These are phyloP conservation scores for Cryphonectria nitschkei DNA, from an alignment of 2,329 filamentous ascomycete genomes.

Conservation along the genomic window DNA sequence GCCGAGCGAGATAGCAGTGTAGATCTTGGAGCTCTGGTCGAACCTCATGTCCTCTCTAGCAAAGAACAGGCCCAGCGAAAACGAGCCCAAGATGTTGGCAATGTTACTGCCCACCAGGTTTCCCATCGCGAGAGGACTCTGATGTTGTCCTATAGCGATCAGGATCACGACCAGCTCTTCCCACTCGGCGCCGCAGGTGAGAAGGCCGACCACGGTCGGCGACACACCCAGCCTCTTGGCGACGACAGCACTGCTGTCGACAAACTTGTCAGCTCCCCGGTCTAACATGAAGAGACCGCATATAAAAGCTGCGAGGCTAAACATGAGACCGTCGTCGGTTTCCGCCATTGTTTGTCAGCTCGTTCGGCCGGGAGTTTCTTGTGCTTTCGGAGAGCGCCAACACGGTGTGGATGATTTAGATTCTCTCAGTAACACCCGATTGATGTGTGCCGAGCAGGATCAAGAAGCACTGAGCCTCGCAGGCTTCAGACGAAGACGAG, in stretches of 20 bases:
- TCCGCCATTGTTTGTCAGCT: constrained; percentile 36
- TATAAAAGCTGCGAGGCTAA: constrained; percentile 47
- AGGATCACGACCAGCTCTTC: constrained; percentile 58
- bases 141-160: constrained; percentile 48
- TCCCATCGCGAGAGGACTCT: constrained; percentile 51
- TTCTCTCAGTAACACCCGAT: not conserved
- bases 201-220: constrained; percentile 51
- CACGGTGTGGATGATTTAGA: not conserved
- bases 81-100: constrained; percentile 57
- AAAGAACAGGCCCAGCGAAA: constrained; percentile 53
- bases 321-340: constrained; percentile 42
- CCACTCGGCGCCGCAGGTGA: constrained; percentile 58
- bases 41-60: constrained; percentile 40
- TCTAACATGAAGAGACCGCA: constrained; percentile 53
- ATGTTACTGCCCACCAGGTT: constrained; percentile 56
- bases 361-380: no score
- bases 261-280: constrained; percentile 54
- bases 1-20: constrained; percentile 45
- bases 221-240: constrained; percentile 48
- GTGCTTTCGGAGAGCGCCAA: not conserved
- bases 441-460: not conserved
- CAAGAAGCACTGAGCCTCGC: not conserved
- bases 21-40: constrained; percentile 51
- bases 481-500: not conserved
- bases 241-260: constrained; percentile 53